A percentile compares a stretch with the other conserved stretches of the same genome.
phyloP scores from a whole-genome alignment of 768 basidiomycete species.

The Auricularia cornea region DNA sequence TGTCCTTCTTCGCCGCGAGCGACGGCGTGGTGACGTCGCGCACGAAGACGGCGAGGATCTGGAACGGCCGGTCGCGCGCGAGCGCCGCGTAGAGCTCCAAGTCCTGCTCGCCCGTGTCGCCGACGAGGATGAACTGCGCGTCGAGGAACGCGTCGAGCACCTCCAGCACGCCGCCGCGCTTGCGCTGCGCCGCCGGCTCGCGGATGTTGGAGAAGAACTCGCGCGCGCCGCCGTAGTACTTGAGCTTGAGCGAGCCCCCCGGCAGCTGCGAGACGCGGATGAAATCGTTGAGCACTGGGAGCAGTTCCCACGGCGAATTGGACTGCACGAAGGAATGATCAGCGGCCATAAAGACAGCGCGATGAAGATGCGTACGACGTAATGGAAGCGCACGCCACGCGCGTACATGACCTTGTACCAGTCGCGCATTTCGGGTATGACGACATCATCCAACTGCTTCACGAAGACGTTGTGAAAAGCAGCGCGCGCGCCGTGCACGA shows the following conservation, averaged over 20 bases:
- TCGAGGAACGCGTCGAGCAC: conserved; percentile 66
- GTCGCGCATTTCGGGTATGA: conserved; percentile 78
- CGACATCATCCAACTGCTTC: conserved; percentile 65
- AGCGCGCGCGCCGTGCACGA: conserved; percentile 69
- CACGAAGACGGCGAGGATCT: conserved; percentile 75
- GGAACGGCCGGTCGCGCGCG: conserved; percentile 46
- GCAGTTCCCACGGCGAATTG: conserved; percentile 79
- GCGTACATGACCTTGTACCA: conserved; percentile 68
- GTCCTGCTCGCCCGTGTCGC: conserved; percentile 93
- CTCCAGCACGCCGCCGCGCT: conserved; percentile 70
- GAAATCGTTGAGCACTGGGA: conserved; percentile 72
- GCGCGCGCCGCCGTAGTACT: conserved; percentile 69
- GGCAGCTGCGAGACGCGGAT: conserved; percentile 63
- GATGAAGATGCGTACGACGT: conserved; percentile 47
- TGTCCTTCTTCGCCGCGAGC: background rate
- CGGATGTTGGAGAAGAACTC: conserved; percentile 78
- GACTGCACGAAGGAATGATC: conserved; percentile 39
- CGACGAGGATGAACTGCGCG: conserved; percentile 74
- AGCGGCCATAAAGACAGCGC: background rate
- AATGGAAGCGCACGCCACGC: conserved; percentile 76
- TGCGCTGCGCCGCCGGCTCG: conserved; percentile 73
- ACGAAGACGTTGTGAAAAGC: conserved; percentile 92
- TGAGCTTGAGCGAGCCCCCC: conserved; percentile 67
- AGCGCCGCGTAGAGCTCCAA: conserved; percentile 79
- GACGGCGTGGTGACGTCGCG: conserved; percentile 50